Conservation (phyloP, 208 protist genomes). For the Herpetomonas tarakana region DNA sequence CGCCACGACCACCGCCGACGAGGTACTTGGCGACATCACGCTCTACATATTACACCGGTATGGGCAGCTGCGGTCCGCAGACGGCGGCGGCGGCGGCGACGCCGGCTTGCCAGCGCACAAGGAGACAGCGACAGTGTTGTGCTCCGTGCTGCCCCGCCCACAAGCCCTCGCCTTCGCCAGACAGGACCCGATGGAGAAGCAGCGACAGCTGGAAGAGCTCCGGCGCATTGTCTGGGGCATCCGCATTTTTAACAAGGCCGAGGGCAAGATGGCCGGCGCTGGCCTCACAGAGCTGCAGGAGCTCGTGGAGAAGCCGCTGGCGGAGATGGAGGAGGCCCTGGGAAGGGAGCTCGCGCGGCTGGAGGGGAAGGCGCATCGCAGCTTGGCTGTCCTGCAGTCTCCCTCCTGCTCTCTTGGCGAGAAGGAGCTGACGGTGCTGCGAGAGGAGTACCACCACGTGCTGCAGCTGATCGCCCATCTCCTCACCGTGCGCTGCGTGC, state of each 20-base stretch:
- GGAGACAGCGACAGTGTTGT: constrained; percentile 70
- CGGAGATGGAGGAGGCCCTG: constrained; percentile 17
- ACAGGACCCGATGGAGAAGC: constrained; percentile 68
- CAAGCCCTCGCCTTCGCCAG: constrained; percentile 64
- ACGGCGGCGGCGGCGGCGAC: constrained; percentile 11
- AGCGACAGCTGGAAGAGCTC: constrained; percentile 81
- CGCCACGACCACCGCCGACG: constrained; percentile 39
- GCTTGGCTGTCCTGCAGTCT: constrained; percentile 46
- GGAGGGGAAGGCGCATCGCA: constrained; percentile 13
- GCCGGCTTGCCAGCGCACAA: constrained; percentile 23
- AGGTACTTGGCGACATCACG: constrained; percentile 62
- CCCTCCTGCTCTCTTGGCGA: constrained; percentile 37
- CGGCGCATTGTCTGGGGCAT: constrained; percentile 89
- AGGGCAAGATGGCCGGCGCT: constrained; percentile 38
- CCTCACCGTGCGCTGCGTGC: constrained; percentile 35
- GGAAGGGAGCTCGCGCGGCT: constrained; percentile 18
- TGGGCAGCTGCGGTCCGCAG: constrained; percentile 21
- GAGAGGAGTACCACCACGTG: constrained; percentile 75
- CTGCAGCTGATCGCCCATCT: constrained; percentile 56
- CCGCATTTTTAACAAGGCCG: constrained; percentile 73
- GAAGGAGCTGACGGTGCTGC: constrained; percentile 20
- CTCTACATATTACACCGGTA: constrained; percentile 74
- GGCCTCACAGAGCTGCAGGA: constrained; percentile 36
- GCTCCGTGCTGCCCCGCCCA: constrained; percentile 55
- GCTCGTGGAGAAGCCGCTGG: constrained; percentile 34